phyloP scores from a whole-genome alignment of 2,329 filamentous ascomycete species.

The Colletotrichum spinosum region DNA sequence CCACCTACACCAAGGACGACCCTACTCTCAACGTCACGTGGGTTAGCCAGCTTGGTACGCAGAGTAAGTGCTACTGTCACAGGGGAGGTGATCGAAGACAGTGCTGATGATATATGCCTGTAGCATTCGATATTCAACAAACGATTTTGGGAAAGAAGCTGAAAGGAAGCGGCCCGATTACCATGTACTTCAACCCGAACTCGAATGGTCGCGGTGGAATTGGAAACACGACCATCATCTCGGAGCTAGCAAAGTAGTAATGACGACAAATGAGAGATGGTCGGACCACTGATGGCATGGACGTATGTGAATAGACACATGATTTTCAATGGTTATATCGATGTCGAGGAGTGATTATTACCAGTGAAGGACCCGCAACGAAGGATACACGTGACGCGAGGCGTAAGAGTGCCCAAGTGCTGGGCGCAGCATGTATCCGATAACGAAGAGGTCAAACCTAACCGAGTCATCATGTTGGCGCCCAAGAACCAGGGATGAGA shows the following conservation, averaged over 20 bases:
- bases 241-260: background rate
- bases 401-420: too few species aligned
- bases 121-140: slow-evolving; percentile 9
- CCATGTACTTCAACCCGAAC: slow-evolving; percentile 2
- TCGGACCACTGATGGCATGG: too few species aligned
- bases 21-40: slow-evolving; percentile 12
- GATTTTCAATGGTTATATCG: too few species aligned
- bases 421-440: too few species aligned
- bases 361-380: too few species aligned
- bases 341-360: too few species aligned
- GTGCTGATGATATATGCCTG: background rate
- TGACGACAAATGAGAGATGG: too few species aligned
- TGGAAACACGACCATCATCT: slow-evolving; percentile 12
- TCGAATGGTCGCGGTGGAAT: slow-evolving; percentile 2
- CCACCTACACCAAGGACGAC: slow-evolving; percentile 6
- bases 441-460: too few species aligned
- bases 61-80: background rate
- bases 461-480: too few species aligned
- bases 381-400: too few species aligned
- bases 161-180: slow-evolving; percentile 13
- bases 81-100: background rate
- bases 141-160: slow-evolving; percentile 1
- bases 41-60: background rate
- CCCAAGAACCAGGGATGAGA: too few species aligned
- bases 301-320: too few species aligned